Evolutionary conservation across 805 yeast species (phyloP).

Genomic region (Monosporozyma aerobia): DNA sequence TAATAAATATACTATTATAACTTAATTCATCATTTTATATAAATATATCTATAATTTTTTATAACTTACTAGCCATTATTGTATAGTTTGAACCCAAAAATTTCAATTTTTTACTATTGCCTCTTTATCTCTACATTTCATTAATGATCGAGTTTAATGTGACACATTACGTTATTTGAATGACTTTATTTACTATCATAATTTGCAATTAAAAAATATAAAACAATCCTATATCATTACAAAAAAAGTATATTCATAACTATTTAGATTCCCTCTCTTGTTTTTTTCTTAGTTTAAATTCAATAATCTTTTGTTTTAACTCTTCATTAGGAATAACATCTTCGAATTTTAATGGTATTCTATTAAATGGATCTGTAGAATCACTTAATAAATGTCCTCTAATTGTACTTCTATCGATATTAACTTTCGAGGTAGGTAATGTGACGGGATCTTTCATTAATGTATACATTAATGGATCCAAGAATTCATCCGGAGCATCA

Average conservation of each 20-base stretch:
- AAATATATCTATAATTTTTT: constrained; percentile 1
- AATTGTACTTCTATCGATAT: constrained; percentile 83
- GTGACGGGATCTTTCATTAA: constrained; percentile 93
- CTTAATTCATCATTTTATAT: constrained; percentile 1
- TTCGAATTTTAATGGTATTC: constrained; percentile 81
- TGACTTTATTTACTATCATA: background rate
- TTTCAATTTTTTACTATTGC: background rate
- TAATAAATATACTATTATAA: background rate
- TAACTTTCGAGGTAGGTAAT: constrained; percentile 78
- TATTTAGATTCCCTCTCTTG: constrained; percentile 10
- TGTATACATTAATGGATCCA: constrained; percentile 95
- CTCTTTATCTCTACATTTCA: background rate
- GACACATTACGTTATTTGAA: background rate
- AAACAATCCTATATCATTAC: background rate
- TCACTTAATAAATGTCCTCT: constrained; percentile 91
- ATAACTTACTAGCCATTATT: background rate
- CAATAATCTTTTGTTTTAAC: constrained; percentile 50
- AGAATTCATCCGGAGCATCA: constrained; percentile 90
- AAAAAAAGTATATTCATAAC: background rate
- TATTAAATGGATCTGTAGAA: constrained; percentile 93
- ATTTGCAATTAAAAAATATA: background rate
- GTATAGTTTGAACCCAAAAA: constrained; percentile 1
- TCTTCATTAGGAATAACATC: constrained; percentile 77
- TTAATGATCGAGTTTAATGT: background rate
- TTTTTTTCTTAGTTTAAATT: constrained; percentile 43